Evolutionary conservation across 2,329 filamentous ascomycete species (phyloP).

Genomic region (Sclerotinia borealis): DNA sequence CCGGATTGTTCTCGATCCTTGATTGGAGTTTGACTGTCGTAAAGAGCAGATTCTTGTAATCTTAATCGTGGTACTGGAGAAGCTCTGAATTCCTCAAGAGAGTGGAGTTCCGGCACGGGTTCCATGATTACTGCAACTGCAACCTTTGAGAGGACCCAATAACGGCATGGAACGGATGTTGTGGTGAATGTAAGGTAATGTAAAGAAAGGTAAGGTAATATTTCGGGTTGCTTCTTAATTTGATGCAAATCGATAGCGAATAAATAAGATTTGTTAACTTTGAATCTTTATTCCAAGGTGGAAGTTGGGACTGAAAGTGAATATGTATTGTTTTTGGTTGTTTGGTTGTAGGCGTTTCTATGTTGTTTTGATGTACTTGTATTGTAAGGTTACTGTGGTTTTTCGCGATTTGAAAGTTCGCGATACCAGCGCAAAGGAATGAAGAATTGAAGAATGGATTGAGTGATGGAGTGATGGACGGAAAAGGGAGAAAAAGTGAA

Average conservation of each 20-base stretch:
- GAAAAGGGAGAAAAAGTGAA: not conserved
- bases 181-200: conserved; percentile 2
- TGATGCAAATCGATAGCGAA: conserved; percentile 2
- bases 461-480: not conserved
- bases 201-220: not conserved
- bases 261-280: not conserved
- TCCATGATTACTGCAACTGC: conserved; percentile 44
- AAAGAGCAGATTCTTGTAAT: conserved; percentile 31
- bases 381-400: not conserved
- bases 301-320: not conserved
- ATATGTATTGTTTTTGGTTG: no score
- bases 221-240: not conserved
- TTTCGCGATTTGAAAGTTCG: not conserved
- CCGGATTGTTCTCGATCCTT: conserved; percentile 15
- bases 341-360: not conserved
- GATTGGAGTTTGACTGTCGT: conserved; percentile 14
- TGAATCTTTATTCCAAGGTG: not conserved
- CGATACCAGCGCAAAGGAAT: conserved; percentile 11
- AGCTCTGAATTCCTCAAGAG: conserved; percentile 59
- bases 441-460: no score
- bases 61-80: conserved; percentile 51
- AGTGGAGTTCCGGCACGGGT: conserved; percentile 61
- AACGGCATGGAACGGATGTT: conserved; percentile 4
- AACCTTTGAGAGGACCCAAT: conserved; percentile 15
- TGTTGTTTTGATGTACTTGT: not conserved